A percentile compares a stretch with the other conserved stretches of the same genome.
phyloP scores from a whole-genome alignment of 805 yeast genomes.

The Yarrowia yakushimensis region DNA sequence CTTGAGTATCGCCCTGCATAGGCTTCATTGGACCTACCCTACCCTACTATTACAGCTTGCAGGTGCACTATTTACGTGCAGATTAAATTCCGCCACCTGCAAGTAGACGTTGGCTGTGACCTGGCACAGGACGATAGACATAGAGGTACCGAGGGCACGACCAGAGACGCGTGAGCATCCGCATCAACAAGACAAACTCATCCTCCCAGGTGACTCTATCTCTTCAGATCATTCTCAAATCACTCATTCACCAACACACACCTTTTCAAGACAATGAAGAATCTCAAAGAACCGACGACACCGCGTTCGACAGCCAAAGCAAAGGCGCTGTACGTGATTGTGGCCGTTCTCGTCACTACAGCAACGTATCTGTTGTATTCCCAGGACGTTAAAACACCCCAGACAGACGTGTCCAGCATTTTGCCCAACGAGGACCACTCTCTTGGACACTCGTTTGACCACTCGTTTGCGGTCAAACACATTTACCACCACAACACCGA shows the following conservation, averaged over 20 bases:
- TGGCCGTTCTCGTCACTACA: slow-evolving; percentile 6
- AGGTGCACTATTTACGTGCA: neutral
- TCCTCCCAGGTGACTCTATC: no score
- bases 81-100: slow-evolving; percentile 10
- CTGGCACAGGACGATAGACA: neutral
- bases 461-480: slow-evolving; percentile 45
- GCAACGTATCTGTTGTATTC: neutral
- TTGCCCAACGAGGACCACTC: neutral
- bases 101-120: neutral
- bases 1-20: neutral
- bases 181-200: neutral
- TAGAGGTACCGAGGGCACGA: neutral
- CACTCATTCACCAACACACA: neutral
- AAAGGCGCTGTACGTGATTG: neutral
- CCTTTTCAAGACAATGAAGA: no score
- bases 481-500: slow-evolving; percentile 61
- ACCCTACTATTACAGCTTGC: no score
- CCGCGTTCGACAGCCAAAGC: neutral
- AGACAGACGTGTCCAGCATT: neutral
- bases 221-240: neutral
- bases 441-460: neutral
- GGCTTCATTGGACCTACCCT: neutral
- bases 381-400: neutral
- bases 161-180: neutral
- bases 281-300: neutral